phyloP scores from a whole-genome alignment of 176 grass and related monocot species.

The Juncus effusus region DNA sequence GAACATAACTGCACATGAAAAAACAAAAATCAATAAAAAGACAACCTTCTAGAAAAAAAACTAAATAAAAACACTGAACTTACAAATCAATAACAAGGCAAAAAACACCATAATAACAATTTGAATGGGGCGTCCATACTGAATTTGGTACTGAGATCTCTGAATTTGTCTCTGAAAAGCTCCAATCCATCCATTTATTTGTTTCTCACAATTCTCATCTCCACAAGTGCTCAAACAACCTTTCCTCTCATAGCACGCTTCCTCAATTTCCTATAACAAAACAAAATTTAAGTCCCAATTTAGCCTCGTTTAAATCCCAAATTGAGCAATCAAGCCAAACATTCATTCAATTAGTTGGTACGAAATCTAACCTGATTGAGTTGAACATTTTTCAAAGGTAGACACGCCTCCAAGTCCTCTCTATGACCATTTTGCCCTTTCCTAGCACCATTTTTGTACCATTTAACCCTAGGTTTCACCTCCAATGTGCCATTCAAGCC shows the following conservation, averaged over 20 bases:
- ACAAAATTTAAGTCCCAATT: not conserved
- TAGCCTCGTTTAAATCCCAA: too few species aligned
- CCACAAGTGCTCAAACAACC: constrained; percentile 50
- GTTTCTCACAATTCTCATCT: constrained; percentile 51
- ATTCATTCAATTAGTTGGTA: not conserved
- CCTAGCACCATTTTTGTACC: constrained; percentile 53
- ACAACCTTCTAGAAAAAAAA: not conserved
- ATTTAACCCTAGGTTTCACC: constrained; percentile 53
- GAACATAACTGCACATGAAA: constrained; percentile 16
- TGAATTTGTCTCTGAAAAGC: constrained; percentile 55
- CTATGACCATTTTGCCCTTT: constrained; percentile 47
- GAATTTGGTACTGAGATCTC: constrained; percentile 75
- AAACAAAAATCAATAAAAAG: constrained; percentile 9
- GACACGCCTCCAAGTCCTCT: constrained; percentile 38
- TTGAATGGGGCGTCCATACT: constrained; percentile 39
- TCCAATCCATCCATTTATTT: constrained; percentile 70
- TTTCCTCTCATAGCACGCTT: constrained; percentile 58
- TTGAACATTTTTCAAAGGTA: constrained; percentile 55
- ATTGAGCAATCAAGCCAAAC: not conserved
- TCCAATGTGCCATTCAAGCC: constrained; percentile 45
- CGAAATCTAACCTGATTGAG: constrained; percentile 44
- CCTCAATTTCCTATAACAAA: constrained; percentile 33
- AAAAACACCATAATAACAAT: not conserved
- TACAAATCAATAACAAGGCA: constrained; percentile 23
- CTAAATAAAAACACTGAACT: constrained; percentile 9